Evolutionary conservation across 495 filamentous ascomycete species (phyloP).

Genomic region (Daldinia decipiens): DNA sequence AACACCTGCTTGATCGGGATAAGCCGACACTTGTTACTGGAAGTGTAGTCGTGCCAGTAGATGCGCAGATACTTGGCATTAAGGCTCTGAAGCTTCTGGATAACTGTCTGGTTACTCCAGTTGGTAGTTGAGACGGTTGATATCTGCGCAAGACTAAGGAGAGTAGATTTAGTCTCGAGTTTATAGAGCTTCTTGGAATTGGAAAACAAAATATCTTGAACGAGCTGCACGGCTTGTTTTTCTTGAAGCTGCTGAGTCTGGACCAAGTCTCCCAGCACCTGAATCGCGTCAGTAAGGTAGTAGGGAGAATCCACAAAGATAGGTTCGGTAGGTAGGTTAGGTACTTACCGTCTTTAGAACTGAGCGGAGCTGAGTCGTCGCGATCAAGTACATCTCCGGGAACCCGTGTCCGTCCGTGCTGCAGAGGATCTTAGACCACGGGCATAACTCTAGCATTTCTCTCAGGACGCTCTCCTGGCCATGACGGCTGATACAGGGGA

Average conservation of each 20-base stretch:
- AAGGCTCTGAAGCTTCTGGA: slow-evolving; percentile 19
- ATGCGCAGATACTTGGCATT: slow-evolving; percentile 69
- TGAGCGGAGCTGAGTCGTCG: slow-evolving; percentile 80
- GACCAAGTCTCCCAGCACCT: slow-evolving; percentile 73
- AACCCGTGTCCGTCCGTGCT: slow-evolving; percentile 87
- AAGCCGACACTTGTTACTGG: slow-evolving; percentile 71
- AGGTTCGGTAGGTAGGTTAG: too few relatives aligned
- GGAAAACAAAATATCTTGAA: slow-evolving; percentile 71
- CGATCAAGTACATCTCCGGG: slow-evolving; percentile 84
- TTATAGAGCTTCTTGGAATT: slow-evolving; percentile 76
- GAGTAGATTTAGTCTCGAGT: slow-evolving; percentile 48
- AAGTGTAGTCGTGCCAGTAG: slow-evolving; percentile 84
- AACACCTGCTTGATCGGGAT: slow-evolving; percentile 74
- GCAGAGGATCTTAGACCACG: slow-evolving; percentile 82
- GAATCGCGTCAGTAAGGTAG: background rate
- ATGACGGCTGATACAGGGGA: slow-evolving; percentile 81
- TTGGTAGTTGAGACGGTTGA: slow-evolving; percentile 40
- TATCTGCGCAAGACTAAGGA: slow-evolving; percentile 13
- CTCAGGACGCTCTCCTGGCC: slow-evolving; percentile 79
- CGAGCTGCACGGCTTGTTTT: slow-evolving; percentile 66
- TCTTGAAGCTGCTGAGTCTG: slow-evolving; percentile 64
- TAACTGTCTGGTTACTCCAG: slow-evolving; percentile 49
- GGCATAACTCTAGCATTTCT: slow-evolving; percentile 79
- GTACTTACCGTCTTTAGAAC: slow-evolving; percentile 69
- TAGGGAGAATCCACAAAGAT: background rate